Conservation (phyloP, 2,329 filamentous ascomycete genomes). For the Diaporthe velutina region DNA sequence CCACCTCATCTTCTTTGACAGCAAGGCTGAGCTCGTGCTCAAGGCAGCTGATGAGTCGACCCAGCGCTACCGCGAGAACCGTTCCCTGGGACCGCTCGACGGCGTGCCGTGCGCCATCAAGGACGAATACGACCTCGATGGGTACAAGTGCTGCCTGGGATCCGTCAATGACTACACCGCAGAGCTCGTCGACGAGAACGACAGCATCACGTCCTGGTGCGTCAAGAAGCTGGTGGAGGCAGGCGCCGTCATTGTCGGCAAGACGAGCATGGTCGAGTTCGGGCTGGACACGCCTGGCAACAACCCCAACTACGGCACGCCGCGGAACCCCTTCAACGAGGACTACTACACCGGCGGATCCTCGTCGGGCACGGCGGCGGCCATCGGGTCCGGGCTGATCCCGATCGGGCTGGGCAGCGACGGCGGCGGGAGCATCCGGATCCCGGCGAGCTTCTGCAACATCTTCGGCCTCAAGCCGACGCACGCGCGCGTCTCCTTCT, state of each 20-base stretch:
- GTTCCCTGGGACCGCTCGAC: conserved; percentile 74
- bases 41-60: conserved; percentile 60
- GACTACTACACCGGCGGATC: conserved; percentile 83
- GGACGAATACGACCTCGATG: conserved; percentile 82
- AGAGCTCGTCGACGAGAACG: conserved; percentile 51
- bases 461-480: conserved; percentile 81
- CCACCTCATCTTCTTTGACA: conserved; percentile 59
- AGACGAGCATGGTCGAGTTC: conserved; percentile 82
- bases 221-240: conserved; percentile 78
- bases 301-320: conserved; percentile 80
- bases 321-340: conserved; percentile 80
- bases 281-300: conserved; percentile 82
- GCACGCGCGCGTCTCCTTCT: conserved; percentile 74
- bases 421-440: conserved; percentile 80
- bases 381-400: conserved; percentile 76
- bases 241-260: conserved; percentile 79
- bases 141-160: conserved; percentile 77
- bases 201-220: conserved; percentile 73
- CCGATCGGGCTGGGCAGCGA: conserved; percentile 80
- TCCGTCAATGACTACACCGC: conserved; percentile 71
- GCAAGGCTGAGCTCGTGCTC: conserved; percentile 55
- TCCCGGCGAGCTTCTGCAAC: conserved; percentile 79
- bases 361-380: conserved; percentile 80
- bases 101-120: conserved; percentile 82
- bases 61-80: conserved; percentile 63